Evolutionary conservation across 2,329 filamentous ascomycete species (phyloP), one percentile per base, ranked within the genome.

Genomic region (Biscogniauxia marginata): DNA sequence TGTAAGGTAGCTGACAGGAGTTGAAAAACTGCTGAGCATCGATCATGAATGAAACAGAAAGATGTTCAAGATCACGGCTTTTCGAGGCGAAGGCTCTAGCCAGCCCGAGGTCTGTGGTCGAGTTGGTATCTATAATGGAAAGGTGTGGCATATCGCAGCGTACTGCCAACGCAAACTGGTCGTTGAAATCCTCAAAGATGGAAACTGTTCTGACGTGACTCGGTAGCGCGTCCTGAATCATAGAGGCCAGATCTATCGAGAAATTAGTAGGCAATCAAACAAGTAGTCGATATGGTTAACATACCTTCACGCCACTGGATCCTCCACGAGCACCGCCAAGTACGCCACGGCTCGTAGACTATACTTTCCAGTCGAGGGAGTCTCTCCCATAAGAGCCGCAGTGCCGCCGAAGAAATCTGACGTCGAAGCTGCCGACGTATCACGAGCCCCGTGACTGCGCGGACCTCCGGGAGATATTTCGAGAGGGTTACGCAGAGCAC

Each of bases 391-490:
- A 74, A 6, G n/a, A 24, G 7, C 9, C 18, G 7, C 5, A 72
- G 52, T 25, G 19, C 34, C 23, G 18, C 21, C 21, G 56, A 50
- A 24, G 13, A 22, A 60, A 73, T 9, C 6, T 47, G 49, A 57
- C 67, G 67, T 22, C 73, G 66, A 47, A 72, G 53, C 50, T 73
- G 67, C 63, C 70, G 70, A 57, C 70, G 69, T 30, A 75, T 60
- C 16, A 71, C 52, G 39, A 73, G 58, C 18, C 49, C 18, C 19
- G 25, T 56, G 25, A 56, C 49, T 19, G 45, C 54, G 43, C 49
- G 11, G 30, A 73, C 65, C 22, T 21, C 50, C 53, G 66, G 68
- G 4, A 67, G 50, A 3, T 8, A 13, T 47, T 66, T 45, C 23
- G 25, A 45, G 47, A 46, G 25, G 30, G 53, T 20, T 4, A 39